Conservation (phyloP, 768 basidiomycete species). For the Suillus subaureus region DNA sequence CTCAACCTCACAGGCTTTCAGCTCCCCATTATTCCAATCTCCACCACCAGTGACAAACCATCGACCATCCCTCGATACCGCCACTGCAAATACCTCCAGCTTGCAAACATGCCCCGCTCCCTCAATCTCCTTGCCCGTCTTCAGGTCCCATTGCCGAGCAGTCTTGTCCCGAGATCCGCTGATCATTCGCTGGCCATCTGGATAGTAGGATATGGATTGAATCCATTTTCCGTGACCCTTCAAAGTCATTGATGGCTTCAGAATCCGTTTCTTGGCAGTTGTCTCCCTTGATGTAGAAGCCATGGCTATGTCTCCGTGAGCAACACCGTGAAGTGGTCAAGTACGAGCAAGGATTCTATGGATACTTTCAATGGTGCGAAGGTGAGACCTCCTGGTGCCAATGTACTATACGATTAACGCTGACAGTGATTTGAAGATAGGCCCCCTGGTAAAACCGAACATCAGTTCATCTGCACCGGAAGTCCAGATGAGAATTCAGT, state of each 20-base stretch:
- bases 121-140: not conserved
- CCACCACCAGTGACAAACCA: not conserved
- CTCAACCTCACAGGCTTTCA: not conserved
- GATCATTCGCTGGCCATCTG: not conserved
- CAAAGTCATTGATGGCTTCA: not conserved
- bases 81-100: rapidly evolving
- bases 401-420: too few species aligned
- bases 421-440: too few species aligned
- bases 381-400: too few species aligned
- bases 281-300: not conserved
- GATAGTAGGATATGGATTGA: not conserved
- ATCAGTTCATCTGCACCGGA: too few species aligned
- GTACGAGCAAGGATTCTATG: too few species aligned
- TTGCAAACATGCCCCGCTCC: not conserved
- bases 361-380: too few species aligned
- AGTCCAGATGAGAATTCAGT: too few species aligned
- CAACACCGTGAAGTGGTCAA: too few species aligned
- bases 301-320: too few species aligned
- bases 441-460: too few species aligned
- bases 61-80: not conserved
- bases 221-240: not conserved
- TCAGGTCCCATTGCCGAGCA: not conserved
- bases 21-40: rapidly evolving
- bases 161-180: not conserved
- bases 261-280: not conserved